Base-by-base conservation (phyloP, 768 basidiomycete genomes). In the Amanita phalloides region DNA sequence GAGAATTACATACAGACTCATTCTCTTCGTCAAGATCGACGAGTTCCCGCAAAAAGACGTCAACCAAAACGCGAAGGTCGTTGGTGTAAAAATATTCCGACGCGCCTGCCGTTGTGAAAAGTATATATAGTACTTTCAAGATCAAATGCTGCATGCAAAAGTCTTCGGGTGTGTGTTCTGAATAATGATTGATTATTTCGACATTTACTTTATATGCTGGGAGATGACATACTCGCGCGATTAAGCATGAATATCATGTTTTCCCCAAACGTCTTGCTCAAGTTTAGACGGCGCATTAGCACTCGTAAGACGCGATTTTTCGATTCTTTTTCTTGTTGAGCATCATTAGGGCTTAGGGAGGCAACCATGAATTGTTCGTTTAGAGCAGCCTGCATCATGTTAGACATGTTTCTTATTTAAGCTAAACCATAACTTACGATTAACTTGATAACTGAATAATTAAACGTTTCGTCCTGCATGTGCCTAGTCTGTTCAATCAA, bases 311-410 rank as follows among this genome's bases (percentile, higher is more conserved):
- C 84, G 21, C 90, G 76, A 62, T 99, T 99, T 53, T 76, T 72
- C 13, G 67, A 65, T 49, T 81, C 76, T 48, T 49, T 44, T 53
- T 63, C 45, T 53, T 56, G 13, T 50, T 48, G 35, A 54, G 48
- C 11, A 54, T 41, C 58, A 49, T 72, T 70, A 28, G 53, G 61
- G 14, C 60, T 58, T 39, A 92, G 62, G 3, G 81, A 79, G 0
- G 89, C 83, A 4, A 97, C 92, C 95, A 99, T 99, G 68, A 95
- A 99, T 66, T 98, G 94, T 64, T 99, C 95, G 61, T 97, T 99
- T 28, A 99, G 72, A 0, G 93, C 84, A 30, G 93, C 84, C 91
- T 94, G 60, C 1, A 6, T 20, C 30, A 37, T 8, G 13, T 56
- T 14, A 52, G 7, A 54, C 45, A 9, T 48, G n/a, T 0, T 30